Percentiles rank a stretch among this genome's conserved stretches.
Conservation (phyloP, 148 eudicot species). For the Nyssa sinensis region DNA sequence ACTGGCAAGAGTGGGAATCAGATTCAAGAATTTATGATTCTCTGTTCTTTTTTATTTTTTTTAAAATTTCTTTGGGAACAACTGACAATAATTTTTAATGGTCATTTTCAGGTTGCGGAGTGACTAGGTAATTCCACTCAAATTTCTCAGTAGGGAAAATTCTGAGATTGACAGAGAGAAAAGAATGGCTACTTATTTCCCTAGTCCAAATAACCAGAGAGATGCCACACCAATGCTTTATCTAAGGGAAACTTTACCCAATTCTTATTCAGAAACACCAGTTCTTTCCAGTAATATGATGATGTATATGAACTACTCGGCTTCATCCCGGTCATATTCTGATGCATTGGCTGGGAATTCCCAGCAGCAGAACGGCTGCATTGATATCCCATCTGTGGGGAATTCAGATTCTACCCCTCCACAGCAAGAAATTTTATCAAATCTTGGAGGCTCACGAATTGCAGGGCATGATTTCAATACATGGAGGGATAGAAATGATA, state of each 20-base stretch:
- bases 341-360: slow-evolving; percentile 25
- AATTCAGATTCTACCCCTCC: slow-evolving; percentile 19
- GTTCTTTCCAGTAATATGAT: slow-evolving; percentile 30
- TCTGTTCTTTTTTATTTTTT: too few species aligned
- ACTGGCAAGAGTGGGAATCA: background rate
- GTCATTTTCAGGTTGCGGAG: background rate
- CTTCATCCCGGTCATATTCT: slow-evolving; percentile 27
- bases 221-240: slow-evolving; percentile 29
- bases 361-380: slow-evolving; percentile 24
- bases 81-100: slow-evolving; percentile 5
- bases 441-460: slow-evolving; percentile 22
- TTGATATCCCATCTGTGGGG: slow-evolving; percentile 9
- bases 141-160: slow-evolving; percentile 6
- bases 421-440: slow-evolving; percentile 7
- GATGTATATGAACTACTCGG: slow-evolving; percentile 42
- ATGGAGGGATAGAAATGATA: slow-evolving; percentile 36
- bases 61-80: background rate
- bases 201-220: slow-evolving; percentile 32
- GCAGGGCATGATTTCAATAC: slow-evolving; percentile 20
- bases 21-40: background rate
- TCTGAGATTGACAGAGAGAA: background rate
- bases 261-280: slow-evolving; percentile 32
- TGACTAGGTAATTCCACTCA: background rate
- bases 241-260: slow-evolving; percentile 26
- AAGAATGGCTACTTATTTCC: slow-evolving; percentile 37